phyloP scores from a whole-genome alignment of 129 eudicot species.

The Centella asiatica region DNA sequence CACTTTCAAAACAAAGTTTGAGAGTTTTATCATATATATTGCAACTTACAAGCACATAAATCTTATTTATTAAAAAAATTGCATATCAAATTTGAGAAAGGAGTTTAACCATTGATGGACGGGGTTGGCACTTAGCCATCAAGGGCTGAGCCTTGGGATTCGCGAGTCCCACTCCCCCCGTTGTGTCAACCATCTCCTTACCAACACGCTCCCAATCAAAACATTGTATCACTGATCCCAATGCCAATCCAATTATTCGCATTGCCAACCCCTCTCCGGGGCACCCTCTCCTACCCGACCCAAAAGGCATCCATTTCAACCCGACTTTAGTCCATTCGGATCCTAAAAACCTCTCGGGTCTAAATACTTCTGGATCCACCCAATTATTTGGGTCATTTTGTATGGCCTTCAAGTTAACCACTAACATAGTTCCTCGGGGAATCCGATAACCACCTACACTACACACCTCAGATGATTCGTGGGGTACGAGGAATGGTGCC shows the following conservation, averaged over 20 bases:
- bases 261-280: slow-evolving; percentile 70
- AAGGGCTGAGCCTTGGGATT: slow-evolving; percentile 47
- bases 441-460: slow-evolving; percentile 35
- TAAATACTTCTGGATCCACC: slow-evolving; percentile 34
- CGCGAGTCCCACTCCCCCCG: slow-evolving; percentile 33
- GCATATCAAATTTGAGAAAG: background rate
- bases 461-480: slow-evolving; percentile 41
- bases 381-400: slow-evolving; percentile 46
- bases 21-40: too few species aligned
- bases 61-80: too few species aligned
- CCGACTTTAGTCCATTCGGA: slow-evolving; percentile 29
- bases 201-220: slow-evolving; percentile 60
- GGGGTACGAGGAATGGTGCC: slow-evolving; percentile 40
- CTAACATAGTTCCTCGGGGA: slow-evolving; percentile 42
- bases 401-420: slow-evolving; percentile 44
- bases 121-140: slow-evolving; percentile 41
- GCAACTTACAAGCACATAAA: too few species aligned
- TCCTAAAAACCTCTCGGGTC: slow-evolving; percentile 49
- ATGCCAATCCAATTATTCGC: slow-evolving; percentile 37
- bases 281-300: slow-evolving; percentile 68
- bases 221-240: slow-evolving; percentile 59
- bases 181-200: slow-evolving; percentile 47
- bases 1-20: too few species aligned
- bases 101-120: slow-evolving; percentile 14
- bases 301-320: slow-evolving; percentile 60